These are phyloP conservation scores for Pseudogymnoascus sp. DNA, from an alignment of 2,329 filamentous ascomycete genomes.

Conservation along the genomic window DNA sequence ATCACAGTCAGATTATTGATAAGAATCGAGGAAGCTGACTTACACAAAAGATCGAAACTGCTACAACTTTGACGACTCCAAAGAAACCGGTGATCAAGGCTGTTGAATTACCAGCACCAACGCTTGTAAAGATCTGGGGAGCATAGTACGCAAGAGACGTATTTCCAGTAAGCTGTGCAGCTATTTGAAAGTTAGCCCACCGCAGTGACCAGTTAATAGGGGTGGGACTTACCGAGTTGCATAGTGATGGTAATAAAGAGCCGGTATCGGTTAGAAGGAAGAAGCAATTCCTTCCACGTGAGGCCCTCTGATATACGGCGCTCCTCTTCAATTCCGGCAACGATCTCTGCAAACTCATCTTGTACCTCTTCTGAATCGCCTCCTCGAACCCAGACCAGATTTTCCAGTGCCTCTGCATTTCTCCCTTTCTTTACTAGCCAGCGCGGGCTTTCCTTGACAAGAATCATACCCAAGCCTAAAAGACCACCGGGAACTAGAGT, in stretches of 20 bases:
- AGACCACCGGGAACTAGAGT: conserved; percentile 34
- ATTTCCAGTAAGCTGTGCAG: conserved; percentile 39
- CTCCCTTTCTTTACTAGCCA: conserved; percentile 40
- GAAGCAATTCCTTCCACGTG: conserved; percentile 37
- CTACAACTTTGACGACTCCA: conserved; percentile 41
- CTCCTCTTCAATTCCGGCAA: conserved; percentile 40
- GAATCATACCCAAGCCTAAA: conserved; percentile 39
- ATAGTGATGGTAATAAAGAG: conserved; percentile 39
- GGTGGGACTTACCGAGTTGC: conserved; percentile 33
- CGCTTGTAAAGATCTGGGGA: conserved; percentile 41
- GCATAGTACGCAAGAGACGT: conserved; percentile 44
- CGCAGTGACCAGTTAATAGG: background rate
- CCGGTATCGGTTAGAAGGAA: conserved; percentile 40
- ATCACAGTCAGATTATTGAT: conserved; percentile 22
- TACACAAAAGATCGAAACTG: conserved; percentile 26
- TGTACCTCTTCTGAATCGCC: conserved; percentile 31
- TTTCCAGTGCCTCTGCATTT: conserved; percentile 37
- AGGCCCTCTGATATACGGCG: conserved; percentile 35
- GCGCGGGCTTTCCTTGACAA: conserved; percentile 39
- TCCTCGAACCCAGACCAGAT: conserved; percentile 43
- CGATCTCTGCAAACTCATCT: conserved; percentile 34
- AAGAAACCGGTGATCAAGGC: conserved; percentile 45
- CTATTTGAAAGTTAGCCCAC: background rate
- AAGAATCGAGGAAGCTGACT: background rate
- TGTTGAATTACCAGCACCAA: conserved; percentile 38